Evolutionary conservation across 306 rosid genomes (phyloP).

Genomic region (Luffa acutangula): DNA sequence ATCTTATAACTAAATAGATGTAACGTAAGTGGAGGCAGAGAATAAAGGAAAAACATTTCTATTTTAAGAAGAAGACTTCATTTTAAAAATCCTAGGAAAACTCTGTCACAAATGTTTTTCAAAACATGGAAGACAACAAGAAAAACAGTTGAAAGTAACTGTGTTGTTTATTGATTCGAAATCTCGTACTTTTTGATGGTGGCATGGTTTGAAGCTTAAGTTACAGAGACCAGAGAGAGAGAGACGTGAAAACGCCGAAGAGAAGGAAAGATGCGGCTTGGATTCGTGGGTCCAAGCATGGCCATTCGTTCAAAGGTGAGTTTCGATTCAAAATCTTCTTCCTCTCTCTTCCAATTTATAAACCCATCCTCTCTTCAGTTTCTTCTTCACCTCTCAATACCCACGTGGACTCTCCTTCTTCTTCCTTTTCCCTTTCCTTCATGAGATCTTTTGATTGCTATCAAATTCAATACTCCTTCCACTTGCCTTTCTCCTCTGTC

Average conservation of each 20-base stretch:
- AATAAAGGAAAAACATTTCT: background rate
- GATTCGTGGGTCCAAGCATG: conserved; percentile 11
- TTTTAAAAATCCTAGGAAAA: background rate
- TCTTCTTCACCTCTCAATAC: background rate
- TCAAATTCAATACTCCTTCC: background rate
- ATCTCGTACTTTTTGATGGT: background rate
- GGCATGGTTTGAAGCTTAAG: background rate
- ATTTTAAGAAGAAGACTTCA: background rate
- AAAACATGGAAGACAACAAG: background rate
- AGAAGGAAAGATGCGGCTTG: background rate
- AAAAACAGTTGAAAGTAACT: background rate
- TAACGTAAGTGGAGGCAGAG: background rate
- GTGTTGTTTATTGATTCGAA: background rate
- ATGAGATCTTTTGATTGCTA: background rate
- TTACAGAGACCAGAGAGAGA: background rate
- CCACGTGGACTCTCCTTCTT: background rate
- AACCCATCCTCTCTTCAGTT: background rate
- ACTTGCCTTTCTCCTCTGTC: background rate
- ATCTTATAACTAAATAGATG: background rate
- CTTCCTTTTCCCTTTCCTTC: background rate
- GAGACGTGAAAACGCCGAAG: background rate
- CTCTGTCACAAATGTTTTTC: background rate
- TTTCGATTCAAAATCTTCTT: background rate
- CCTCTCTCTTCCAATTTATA: background rate
- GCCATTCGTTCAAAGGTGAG: background rate